These are phyloP conservation scores for Acorus calamus DNA, from an alignment of 106 monocot genomes.

Conservation along the genomic window DNA sequence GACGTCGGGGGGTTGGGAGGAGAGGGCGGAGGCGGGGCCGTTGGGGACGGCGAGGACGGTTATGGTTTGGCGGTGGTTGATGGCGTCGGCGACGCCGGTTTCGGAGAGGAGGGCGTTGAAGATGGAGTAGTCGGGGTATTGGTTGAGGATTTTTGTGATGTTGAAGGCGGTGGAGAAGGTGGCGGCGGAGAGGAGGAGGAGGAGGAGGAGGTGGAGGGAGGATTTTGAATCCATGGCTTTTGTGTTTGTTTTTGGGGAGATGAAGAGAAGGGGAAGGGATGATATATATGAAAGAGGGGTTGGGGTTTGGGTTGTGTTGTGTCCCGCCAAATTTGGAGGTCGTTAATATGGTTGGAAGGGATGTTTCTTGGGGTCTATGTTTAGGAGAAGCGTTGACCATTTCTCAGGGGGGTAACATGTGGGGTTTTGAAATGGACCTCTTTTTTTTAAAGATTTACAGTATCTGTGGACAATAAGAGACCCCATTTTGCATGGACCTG, in stretches of 20 bases:
- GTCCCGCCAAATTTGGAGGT: too few relatives aligned
- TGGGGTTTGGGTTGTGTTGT: too few relatives aligned
- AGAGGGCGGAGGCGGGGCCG: not conserved
- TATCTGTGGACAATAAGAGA: too few relatives aligned
- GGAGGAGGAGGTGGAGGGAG: not conserved
- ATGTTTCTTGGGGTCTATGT: too few relatives aligned
- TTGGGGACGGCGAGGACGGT: slow-evolving; percentile 1
- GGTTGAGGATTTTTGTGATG: not conserved
- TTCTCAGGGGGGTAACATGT: too few relatives aligned
- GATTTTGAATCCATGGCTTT: not conserved
- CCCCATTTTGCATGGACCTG: too few relatives aligned
- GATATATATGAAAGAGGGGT: too few relatives aligned
- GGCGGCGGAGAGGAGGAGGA: not conserved
- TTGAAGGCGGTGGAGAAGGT: not conserved
- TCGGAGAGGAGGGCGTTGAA: slow-evolving; percentile 2
- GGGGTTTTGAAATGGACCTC: too few relatives aligned
- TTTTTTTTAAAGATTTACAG: too few relatives aligned
- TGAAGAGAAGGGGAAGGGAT: not conserved
- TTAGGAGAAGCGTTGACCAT: too few relatives aligned
- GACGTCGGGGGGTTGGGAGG: not conserved
- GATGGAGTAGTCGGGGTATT: not conserved
- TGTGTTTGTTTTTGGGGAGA: not conserved
- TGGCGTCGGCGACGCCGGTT: not conserved
- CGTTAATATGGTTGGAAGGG: too few relatives aligned
- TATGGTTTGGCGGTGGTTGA: slow-evolving; percentile 1